Base-by-base conservation (phyloP, 176 grass and related monocot genomes). In the Leersia perrieri region DNA sequence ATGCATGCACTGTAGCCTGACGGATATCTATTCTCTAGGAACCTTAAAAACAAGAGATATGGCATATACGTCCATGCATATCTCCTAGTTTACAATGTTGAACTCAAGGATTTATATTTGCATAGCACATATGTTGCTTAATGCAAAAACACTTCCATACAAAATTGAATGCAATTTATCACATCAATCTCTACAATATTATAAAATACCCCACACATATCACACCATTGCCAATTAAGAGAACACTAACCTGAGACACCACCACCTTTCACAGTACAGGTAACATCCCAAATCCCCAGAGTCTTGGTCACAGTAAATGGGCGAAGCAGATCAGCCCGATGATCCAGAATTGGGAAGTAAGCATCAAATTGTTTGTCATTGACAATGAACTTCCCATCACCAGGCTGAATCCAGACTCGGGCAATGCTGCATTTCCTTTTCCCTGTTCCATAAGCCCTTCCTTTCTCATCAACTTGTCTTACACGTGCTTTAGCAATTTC, bases 391-490 rank as follows among this genome's bases (percentile, higher is more conserved):
- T 88, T 93, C 29, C 96, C 96, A 88, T 92, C 79, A 33, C 96
- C 96, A 63, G 91, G 90, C 66, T 93, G 68, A 78, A 99, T 90
- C 92, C 92, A 99, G 65, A 95, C 93, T 80, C 89, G 88, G 14
- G 91, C 93, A 72, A 95, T 79, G 62, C 92, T 95, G 82, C 96
- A 99, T 85, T 99, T 95, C 73, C 90, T 91, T 89, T 86, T 95
- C 67, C 96, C 92, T 36, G 92, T 99, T 84, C 79, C 96, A 91
- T 99, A 99, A 60, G 96, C 90, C 67, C 96, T 95, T 85, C 90
- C 96, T 82, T 99, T 88, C 57, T 99, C 96, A 77, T 99, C 88
- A 62, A 95, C 88, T 85, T 91, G 77, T 69, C 91, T 89, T 63
- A 99, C 92, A 28, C 92, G 84, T 74, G 90, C 53, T 60, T 91